phyloP scores from a whole-genome alignment of 2,329 filamentous ascomycete genomes.

The Calonectria fujianensis region DNA sequence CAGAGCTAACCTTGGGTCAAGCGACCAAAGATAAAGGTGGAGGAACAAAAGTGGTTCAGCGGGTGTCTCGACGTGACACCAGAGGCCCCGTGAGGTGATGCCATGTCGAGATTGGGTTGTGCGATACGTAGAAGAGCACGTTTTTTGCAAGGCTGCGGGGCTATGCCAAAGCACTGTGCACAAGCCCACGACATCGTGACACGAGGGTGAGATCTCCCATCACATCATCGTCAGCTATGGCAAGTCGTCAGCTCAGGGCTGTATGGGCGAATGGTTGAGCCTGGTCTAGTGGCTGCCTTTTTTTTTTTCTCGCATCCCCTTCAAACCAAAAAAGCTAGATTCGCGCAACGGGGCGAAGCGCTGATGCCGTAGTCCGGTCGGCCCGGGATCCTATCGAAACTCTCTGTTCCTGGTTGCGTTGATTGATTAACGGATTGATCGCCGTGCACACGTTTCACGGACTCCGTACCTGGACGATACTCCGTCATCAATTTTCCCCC shows the following conservation, averaged over 20 bases:
- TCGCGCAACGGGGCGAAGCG: slow-evolving; percentile 34
- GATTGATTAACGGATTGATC: slow-evolving; percentile 40
- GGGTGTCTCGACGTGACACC: slow-evolving; percentile 36
- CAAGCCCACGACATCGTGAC: slow-evolving; percentile 21
- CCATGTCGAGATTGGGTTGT: slow-evolving; percentile 55
- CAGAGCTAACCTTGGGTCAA: slow-evolving; percentile 24
- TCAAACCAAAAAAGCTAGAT: neutral
- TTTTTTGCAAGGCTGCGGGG: slow-evolving; percentile 46
- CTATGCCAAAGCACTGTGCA: slow-evolving; percentile 25
- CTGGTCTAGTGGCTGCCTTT: slow-evolving; percentile 2
- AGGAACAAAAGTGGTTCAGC: slow-evolving; percentile 30
- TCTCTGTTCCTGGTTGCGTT: slow-evolving; percentile 30
- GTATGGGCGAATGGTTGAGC: neutral
- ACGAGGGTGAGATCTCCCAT: slow-evolving; percentile 31
- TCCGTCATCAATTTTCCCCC: neutral
- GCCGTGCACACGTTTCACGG: slow-evolving; percentile 13
- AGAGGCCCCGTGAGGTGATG: slow-evolving; percentile 49
- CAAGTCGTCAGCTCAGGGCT: slow-evolving; percentile 23
- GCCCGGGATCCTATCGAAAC: slow-evolving; percentile 22
- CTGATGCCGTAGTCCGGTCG: slow-evolving; percentile 32
- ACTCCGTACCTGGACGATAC: slow-evolving; percentile 1
- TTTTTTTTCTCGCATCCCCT: neutral
- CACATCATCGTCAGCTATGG: slow-evolving; percentile 16
- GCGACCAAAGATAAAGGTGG: slow-evolving; percentile 26
- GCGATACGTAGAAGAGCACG: slow-evolving; percentile 40